Evolutionary conservation across 2,329 filamentous ascomycete genomes (phyloP).

Genomic region (Microcyclospora tardicrescens): DNA sequence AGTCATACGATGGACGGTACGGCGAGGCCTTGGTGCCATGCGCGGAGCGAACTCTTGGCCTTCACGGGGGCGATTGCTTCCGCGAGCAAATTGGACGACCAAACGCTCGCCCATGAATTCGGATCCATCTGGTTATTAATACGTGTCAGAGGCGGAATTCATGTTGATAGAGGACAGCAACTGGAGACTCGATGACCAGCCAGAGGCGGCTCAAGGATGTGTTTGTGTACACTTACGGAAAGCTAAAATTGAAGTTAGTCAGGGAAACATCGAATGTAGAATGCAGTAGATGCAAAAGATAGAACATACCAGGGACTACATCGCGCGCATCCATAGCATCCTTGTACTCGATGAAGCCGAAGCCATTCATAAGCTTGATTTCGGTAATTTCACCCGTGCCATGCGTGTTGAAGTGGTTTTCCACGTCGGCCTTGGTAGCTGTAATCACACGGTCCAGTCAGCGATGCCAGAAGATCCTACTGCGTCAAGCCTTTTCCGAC

Average conservation of each 20-base stretch:
- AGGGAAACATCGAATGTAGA: neutral
- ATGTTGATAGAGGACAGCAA: constrained; percentile 1
- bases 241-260: constrained; percentile 29
- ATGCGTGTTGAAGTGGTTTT: constrained; percentile 89
- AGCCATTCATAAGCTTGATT: constrained; percentile 99
- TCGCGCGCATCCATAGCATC: constrained; percentile 96
- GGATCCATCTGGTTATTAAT: constrained; percentile 61
- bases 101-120: constrained; percentile 97
- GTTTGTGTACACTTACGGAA: constrained; percentile 42
- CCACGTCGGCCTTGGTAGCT: constrained; percentile 96
- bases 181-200: neutral
- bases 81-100: constrained; percentile 95
- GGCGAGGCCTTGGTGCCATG: constrained; percentile 66
- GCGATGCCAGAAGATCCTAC: constrained; percentile 21
- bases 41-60: constrained; percentile 52
- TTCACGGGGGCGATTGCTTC: constrained; percentile 54
- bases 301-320: constrained; percentile 73
- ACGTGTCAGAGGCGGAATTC: constrained; percentile 19
- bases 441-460: constrained; percentile 36
- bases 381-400: constrained; percentile 95
- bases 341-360: constrained; percentile 99
- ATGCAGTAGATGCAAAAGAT: neutral
- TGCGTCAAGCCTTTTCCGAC: constrained; percentile 15
- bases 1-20: constrained; percentile 92
- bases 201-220: neutral